Conservation (phyloP, 495 filamentous ascomycete species). For the Terfezia boudieri region DNA sequence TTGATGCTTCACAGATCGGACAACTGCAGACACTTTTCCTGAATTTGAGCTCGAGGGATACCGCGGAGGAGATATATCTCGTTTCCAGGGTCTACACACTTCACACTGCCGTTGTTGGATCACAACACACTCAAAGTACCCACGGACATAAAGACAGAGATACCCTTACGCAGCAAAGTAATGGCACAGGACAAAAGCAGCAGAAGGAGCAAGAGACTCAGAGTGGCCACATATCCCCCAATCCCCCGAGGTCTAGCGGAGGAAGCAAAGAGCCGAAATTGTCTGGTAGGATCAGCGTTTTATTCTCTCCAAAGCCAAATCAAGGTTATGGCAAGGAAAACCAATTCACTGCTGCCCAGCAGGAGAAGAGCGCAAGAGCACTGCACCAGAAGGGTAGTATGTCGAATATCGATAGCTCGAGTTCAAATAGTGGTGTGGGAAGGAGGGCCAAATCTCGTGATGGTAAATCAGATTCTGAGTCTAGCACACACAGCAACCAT, state of each 20-base stretch:
- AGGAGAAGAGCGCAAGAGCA: background rate
- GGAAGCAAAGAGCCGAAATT: constrained; percentile 8
- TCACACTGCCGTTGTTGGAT: constrained; percentile 4
- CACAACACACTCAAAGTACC: background rate
- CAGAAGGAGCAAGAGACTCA: background rate
- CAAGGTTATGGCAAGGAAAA: constrained; percentile 11
- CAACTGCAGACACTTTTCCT: constrained; percentile 72
- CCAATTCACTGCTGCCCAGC: background rate
- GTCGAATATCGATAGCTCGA: background rate
- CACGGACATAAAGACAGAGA: background rate
- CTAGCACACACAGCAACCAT: constrained; percentile 2
- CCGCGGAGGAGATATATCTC: constrained; percentile 68
- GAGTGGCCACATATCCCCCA: constrained; percentile 4
- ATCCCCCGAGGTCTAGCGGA: background rate
- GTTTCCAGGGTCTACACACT: constrained; percentile 56
- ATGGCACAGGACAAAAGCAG: background rate
- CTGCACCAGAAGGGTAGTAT: background rate
- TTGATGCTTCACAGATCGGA: constrained; percentile 32
- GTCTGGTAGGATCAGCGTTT: constrained; percentile 17
- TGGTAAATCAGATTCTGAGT: constrained; percentile 1
- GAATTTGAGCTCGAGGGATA: constrained; percentile 58
- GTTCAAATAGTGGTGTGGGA: background rate
- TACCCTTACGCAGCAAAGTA: background rate
- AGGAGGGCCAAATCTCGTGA: background rate
- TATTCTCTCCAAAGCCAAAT: constrained; percentile 13